phyloP scores from a whole-genome alignment of 768 basidiomycete species.

The Coprinopsis strossmayeri region DNA sequence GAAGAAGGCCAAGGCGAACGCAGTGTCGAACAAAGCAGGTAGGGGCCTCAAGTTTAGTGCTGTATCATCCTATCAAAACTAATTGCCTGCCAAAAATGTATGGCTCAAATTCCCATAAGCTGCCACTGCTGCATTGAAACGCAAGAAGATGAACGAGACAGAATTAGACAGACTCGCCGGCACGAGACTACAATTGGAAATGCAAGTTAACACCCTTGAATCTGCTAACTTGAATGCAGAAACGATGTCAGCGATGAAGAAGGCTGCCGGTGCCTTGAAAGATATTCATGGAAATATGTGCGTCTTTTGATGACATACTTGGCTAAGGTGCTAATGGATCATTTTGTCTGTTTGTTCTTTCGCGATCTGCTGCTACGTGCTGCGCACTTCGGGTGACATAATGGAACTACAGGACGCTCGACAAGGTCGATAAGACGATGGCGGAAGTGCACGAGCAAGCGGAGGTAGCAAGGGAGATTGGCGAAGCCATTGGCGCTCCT shows the following conservation, averaged over 20 bases:
- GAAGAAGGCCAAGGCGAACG: constrained; percentile 89
- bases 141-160: constrained; percentile 86
- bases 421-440: constrained; percentile 90
- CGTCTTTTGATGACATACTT: constrained; percentile 25
- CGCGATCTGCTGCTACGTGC: too few relatives aligned
- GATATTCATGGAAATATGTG: constrained; percentile 87
- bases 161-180: constrained; percentile 85
- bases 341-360: too few relatives aligned
- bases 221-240: constrained; percentile 97
- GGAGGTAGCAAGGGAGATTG: constrained; percentile 89
- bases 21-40: constrained; percentile 91
- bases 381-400: too few relatives aligned
- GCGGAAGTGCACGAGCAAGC: constrained; percentile 82
- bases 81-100: background rate
- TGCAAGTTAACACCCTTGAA: constrained; percentile 95
- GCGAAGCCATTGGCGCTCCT: constrained; percentile 78
- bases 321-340: too few relatives aligned
- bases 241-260: constrained; percentile 97
- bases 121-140: constrained; percentile 83
- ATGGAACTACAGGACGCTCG: constrained; percentile 54
- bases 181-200: constrained; percentile 86
- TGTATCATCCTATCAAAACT: too few relatives aligned
- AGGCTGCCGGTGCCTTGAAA: constrained; percentile 83
- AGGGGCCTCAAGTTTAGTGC: constrained; percentile 28
- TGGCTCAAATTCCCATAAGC: constrained; percentile 36